Percentiles rank a stretch among this genome's conserved stretches.
phyloP scores from a whole-genome alignment of 2,329 filamentous ascomycete genomes.

The Ceratocystis harringtonii region DNA sequence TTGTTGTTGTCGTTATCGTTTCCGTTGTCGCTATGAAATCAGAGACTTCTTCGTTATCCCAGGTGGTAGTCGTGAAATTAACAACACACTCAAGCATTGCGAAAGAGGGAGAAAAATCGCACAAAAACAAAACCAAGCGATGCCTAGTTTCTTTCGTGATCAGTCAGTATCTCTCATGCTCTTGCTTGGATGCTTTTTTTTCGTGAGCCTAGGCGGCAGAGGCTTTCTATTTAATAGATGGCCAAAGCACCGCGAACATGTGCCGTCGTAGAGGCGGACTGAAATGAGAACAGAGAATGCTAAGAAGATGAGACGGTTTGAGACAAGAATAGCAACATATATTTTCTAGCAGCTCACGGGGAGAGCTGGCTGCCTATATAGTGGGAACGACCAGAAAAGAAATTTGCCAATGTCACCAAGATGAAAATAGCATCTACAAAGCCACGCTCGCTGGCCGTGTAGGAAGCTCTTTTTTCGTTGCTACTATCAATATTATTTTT shows the following conservation, averaged over 20 bases:
- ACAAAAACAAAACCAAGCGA: background rate
- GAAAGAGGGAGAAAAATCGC: background rate
- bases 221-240: background rate
- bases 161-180: background rate
- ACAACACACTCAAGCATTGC: background rate
- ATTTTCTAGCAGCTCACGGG: background rate
- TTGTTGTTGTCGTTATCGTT: background rate
- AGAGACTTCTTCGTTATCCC: background rate
- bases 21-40: background rate
- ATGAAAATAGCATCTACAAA: too few relatives aligned
- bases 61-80: background rate
- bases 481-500: background rate
- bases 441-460: background rate
- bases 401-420: too few relatives aligned
- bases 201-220: background rate
- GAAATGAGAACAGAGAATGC: background rate
- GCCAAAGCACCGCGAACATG: background rate
- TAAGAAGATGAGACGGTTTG: background rate
- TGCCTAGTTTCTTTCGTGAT: background rate
- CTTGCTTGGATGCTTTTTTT: background rate
- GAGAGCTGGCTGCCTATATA: background rate
- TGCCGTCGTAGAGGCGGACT: background rate
- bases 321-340: background rate
- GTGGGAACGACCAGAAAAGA: too few relatives aligned
- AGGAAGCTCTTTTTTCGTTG: background rate